Evolutionary conservation across 495 filamentous ascomycete species (phyloP).

Genomic region (Evansstolkia leycettana): DNA sequence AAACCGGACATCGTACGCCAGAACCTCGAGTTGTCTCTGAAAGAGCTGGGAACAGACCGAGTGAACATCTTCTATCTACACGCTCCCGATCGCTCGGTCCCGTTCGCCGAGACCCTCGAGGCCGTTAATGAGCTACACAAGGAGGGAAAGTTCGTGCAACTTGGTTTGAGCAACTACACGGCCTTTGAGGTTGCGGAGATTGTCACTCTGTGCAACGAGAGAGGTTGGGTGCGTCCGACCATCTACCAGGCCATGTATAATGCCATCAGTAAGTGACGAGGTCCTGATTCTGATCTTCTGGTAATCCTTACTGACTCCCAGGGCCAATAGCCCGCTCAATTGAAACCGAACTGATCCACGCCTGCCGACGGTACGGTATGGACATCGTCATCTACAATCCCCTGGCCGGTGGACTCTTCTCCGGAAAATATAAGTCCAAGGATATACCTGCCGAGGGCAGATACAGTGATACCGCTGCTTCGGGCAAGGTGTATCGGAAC

Average conservation of each 20-base stretch:
- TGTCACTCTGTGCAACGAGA: constrained; percentile 66
- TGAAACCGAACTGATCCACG: constrained; percentile 67
- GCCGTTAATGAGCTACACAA: constrained; percentile 73
- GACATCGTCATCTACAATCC: constrained; percentile 92
- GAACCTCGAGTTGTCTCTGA: constrained; percentile 51
- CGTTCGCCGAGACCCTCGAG: constrained; percentile 69
- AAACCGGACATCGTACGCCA: constrained; percentile 46
- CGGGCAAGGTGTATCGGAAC: constrained; percentile 56
- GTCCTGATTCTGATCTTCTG: no score
- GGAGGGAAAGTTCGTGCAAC: constrained; percentile 71
- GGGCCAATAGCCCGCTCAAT: constrained; percentile 46
- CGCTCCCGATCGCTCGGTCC: constrained; percentile 65
- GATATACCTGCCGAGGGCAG: constrained; percentile 59
- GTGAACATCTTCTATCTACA: constrained; percentile 89
- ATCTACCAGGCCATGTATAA: constrained; percentile 60
- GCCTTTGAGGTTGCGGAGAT: constrained; percentile 89
- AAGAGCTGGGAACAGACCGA: constrained; percentile 58
- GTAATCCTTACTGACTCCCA: constrained; percentile 53
- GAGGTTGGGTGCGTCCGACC: constrained; percentile 52
- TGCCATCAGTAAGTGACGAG: constrained; percentile 48
- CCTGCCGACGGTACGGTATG: constrained; percentile 73
- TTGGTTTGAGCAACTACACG: constrained; percentile 78
- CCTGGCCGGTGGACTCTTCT: constrained; percentile 70
- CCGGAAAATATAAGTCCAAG: constrained; percentile 67
- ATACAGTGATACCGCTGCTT: constrained; percentile 43